Percentiles rank a stretch among this genome's conserved stretches.
Evolutionary conservation across 78 protist genomes (phyloP).

Genomic region (Guillardia theta): DNA sequence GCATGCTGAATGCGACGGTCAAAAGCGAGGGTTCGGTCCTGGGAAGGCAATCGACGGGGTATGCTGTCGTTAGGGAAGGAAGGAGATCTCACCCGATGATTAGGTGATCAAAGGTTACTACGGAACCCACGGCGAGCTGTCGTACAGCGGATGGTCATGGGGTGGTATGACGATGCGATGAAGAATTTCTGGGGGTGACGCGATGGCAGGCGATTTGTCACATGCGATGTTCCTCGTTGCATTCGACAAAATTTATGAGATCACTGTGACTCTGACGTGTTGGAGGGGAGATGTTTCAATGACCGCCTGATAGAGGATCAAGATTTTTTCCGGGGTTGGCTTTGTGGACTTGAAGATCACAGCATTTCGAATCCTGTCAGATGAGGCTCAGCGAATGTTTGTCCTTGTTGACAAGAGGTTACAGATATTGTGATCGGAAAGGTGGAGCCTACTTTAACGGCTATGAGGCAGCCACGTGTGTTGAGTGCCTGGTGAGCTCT

Average conservation of each 20-base stretch:
- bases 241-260: neutral
- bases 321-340: neutral
- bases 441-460: neutral
- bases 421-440: neutral
- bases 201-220: neutral
- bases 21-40: too few relatives aligned
- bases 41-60: too few relatives aligned
- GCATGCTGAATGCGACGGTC: neutral
- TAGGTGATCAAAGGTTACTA: too few relatives aligned
- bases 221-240: slow-evolving; percentile 13
- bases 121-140: too few relatives aligned
- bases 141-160: too few relatives aligned
- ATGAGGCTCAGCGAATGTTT: too few relatives aligned
- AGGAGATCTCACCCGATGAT: too few relatives aligned
- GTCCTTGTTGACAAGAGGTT: too few relatives aligned
- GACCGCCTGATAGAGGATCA: neutral
- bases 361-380: neutral
- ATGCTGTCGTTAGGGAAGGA: too few relatives aligned
- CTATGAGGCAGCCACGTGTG: neutral
- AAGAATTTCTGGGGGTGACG: too few relatives aligned
- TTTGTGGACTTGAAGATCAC: neutral
- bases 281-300: neutral
- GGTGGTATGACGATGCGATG: too few relatives aligned
- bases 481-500: neutral
- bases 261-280: neutral